Evolutionary conservation across 1,284 basidiomycete species (phyloP).

Genomic region (Wallemia ichthyophaga): DNA sequence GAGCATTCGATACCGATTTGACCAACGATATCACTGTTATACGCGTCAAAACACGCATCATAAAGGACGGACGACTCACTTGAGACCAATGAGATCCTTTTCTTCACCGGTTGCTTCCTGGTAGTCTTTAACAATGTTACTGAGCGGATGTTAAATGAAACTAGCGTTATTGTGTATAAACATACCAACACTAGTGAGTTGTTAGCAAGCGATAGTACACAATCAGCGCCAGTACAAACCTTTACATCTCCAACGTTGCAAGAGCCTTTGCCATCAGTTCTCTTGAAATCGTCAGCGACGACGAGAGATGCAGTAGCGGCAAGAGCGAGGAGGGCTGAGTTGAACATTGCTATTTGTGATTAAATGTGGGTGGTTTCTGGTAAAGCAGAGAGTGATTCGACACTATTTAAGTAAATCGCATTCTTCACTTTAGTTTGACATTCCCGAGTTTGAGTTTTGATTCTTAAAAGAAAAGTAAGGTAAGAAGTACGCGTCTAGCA

Average conservation of each 20-base stretch:
- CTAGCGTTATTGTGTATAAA: not conserved
- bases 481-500: too few species aligned
- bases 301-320: not conserved
- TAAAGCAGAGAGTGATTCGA: not conserved
- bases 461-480: not conserved
- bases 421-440: not conserved
- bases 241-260: not conserved
- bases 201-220: too few species aligned
- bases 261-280: not conserved
- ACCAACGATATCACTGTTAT: not conserved
- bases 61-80: not conserved
- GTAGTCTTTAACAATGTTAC: not conserved
- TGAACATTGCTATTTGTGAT: not conserved
- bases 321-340: not conserved
- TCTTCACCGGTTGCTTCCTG: not conserved
- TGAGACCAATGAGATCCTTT: not conserved
- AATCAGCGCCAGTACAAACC: not conserved
- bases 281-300: not conserved
- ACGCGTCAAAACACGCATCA: too few species aligned
- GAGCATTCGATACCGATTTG: not conserved
- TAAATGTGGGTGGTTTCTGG: not conserved
- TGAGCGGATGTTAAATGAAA: not conserved
- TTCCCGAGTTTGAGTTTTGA: not conserved
- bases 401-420: not conserved
- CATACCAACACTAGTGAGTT: not conserved